A percentile compares a stretch with the other conserved stretches of the same genome.
These are phyloP conservation scores for Podaxis sp. DNA, from an alignment of 768 basidiomycete genomes.

Conservation along the genomic window DNA sequence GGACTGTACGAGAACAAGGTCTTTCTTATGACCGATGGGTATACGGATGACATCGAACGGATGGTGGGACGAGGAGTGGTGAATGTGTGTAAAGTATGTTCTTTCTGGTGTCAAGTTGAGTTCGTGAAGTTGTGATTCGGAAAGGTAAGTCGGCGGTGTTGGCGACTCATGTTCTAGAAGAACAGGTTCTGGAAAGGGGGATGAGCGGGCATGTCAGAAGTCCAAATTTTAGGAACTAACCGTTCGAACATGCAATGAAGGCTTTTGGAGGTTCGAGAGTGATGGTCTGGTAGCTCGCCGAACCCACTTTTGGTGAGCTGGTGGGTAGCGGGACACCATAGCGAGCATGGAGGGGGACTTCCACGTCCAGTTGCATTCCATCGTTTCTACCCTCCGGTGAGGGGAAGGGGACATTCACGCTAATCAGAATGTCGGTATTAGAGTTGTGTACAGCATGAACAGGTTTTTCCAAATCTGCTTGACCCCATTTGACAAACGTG, in stretches of 20 bases:
- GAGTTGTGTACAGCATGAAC: neutral
- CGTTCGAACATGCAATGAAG: constrained; percentile 1
- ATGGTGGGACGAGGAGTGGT: neutral
- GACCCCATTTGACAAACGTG: constrained; percentile 8
- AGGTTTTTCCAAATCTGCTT: constrained; percentile 4
- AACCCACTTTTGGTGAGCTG: neutral
- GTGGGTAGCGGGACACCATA: neutral
- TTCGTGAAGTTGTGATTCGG: constrained; percentile 4
- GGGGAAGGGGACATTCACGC: neutral
- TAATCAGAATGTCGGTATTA: neutral
- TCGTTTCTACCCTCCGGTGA: neutral
- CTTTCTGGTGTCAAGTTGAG: neutral
- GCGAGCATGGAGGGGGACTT: constrained; percentile 8
- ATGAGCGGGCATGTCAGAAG: neutral
- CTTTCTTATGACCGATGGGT: neutral
- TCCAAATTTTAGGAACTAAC: neutral
- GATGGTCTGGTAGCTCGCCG: neutral
- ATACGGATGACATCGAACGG: neutral
- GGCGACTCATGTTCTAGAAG: neutral
- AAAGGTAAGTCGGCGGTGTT: neutral
- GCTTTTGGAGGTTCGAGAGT: neutral
- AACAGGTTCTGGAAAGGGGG: neutral
- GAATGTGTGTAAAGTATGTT: neutral
- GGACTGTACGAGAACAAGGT: neutral
- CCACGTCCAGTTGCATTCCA: neutral